Conservation (phyloP, 148 eudicot species). For the Pharnaceum exiguum region DNA sequence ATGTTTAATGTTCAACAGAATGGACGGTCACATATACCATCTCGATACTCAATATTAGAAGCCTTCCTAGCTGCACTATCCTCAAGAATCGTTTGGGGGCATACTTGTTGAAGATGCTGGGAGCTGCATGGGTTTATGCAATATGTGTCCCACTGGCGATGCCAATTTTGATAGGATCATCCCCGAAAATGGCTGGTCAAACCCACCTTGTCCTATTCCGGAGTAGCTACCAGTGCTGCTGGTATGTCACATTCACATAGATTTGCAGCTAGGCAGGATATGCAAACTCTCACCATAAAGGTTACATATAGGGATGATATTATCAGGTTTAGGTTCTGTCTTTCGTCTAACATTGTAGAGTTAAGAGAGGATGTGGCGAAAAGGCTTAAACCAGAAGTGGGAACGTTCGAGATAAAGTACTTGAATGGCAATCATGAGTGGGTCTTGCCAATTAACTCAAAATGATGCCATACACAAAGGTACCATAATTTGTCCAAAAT, state of each 20-base stretch:
- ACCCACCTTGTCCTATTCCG: constrained; percentile 7
- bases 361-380: constrained; percentile 48
- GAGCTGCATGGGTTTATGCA: constrained; percentile 41
- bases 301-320: constrained; percentile 54
- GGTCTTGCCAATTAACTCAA: no score
- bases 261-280: constrained; percentile 26
- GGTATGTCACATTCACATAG: constrained; percentile 13
- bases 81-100: constrained; percentile 24
- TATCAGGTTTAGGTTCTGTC: constrained; percentile 42
- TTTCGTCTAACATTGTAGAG: constrained; percentile 27
- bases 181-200: constrained; percentile 25
- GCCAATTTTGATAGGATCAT: constrained; percentile 22
- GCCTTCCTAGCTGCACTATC: no score
- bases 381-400: constrained; percentile 49
- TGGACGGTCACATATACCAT: no score
- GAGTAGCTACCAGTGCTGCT: constrained; percentile 1
- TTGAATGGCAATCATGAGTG: constrained; percentile 55
- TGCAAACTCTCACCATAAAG: constrained; percentile 44
- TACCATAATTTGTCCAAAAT: no score
- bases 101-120: constrained; percentile 43
- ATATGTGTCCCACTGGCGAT: constrained; percentile 29
- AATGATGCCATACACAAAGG: no score
- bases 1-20: no score
- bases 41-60: no score
- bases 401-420: constrained; percentile 53